These are phyloP conservation scores for Jatropha podagrica DNA, from an alignment of 441 rosid species.

Conservation along the genomic window DNA sequence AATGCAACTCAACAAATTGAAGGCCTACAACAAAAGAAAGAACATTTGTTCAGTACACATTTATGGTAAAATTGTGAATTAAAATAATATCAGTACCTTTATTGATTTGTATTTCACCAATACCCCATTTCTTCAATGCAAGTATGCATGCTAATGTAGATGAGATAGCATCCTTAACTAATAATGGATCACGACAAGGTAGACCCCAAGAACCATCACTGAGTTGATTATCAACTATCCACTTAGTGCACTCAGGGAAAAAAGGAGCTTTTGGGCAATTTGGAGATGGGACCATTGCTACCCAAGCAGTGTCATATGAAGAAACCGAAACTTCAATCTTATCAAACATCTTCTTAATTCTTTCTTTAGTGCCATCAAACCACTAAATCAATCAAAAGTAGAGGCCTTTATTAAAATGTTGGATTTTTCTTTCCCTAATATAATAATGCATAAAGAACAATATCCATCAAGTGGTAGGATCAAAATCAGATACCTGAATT, in stretches of 20 bases:
- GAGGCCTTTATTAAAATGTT: not conserved
- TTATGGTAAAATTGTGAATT: constrained; percentile 5
- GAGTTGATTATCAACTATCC: constrained; percentile 75
- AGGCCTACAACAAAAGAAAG: constrained; percentile 49
- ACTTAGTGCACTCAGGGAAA: constrained; percentile 64
- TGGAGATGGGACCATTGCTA: constrained; percentile 79
- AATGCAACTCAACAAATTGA: constrained; percentile 56
- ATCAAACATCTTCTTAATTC: constrained; percentile 55
- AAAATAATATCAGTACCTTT: constrained; percentile 41
- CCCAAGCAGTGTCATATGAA: constrained; percentile 89
- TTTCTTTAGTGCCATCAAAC: constrained; percentile 46
- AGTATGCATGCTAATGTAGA: constrained; percentile 80
- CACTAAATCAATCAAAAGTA: constrained; percentile 31
- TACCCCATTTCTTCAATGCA: constrained; percentile 70
- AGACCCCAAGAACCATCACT: constrained; percentile 87
- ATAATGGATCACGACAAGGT: constrained; percentile 36
- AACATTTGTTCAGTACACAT: constrained; percentile 12
- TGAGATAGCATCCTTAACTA: constrained; percentile 58
- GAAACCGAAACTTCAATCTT: constrained; percentile 63
- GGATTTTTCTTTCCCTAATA: not conserved
- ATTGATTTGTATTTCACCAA: constrained; percentile 60
- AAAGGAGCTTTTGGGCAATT: constrained; percentile 43
- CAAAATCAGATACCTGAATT: constrained; percentile 35
- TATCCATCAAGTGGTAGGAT: not conserved
- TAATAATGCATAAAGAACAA: constrained; percentile 1